phyloP scores from a whole-genome alignment of 257 asterid species.

The Solanum dulcamara region DNA sequence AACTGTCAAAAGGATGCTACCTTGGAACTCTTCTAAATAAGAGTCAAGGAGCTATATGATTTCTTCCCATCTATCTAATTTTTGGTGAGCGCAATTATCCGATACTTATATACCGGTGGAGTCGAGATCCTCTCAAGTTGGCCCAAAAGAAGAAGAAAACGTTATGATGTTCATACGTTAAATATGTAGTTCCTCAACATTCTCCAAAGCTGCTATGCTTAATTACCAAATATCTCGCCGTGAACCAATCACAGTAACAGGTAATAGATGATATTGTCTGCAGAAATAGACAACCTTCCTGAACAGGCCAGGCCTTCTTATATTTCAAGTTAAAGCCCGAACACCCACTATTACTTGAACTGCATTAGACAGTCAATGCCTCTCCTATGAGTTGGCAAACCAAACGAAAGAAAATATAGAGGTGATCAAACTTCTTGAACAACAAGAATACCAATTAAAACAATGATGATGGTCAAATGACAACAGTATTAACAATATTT shows the following conservation, averaged over 20 bases:
- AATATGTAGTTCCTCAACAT: neutral
- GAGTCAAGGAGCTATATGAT: neutral
- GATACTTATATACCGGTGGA: neutral
- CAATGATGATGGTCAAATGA: neutral
- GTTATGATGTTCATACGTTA: neutral
- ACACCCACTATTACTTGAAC: neutral
- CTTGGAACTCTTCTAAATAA: neutral
- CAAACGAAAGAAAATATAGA: neutral
- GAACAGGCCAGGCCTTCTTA: neutral
- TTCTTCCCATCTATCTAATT: neutral
- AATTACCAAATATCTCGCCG: neutral
- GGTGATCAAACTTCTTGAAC: neutral
- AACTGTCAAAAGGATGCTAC: neutral
- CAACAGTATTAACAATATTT: neutral
- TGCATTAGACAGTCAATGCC: neutral
- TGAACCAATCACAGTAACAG: neutral
- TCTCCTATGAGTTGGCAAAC: neutral
- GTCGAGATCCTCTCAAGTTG: neutral
- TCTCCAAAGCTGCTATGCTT: neutral
- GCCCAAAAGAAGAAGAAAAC: neutral
- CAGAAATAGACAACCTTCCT: neutral
- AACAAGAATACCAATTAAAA: neutral
- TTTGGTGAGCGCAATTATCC: neutral
- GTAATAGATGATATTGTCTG: neutral
- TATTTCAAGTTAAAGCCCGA: neutral